These are phyloP conservation scores for Phaeosphaeriaceae sp. DNA, from an alignment of 2,329 filamentous ascomycete species.

Conservation along the genomic window DNA sequence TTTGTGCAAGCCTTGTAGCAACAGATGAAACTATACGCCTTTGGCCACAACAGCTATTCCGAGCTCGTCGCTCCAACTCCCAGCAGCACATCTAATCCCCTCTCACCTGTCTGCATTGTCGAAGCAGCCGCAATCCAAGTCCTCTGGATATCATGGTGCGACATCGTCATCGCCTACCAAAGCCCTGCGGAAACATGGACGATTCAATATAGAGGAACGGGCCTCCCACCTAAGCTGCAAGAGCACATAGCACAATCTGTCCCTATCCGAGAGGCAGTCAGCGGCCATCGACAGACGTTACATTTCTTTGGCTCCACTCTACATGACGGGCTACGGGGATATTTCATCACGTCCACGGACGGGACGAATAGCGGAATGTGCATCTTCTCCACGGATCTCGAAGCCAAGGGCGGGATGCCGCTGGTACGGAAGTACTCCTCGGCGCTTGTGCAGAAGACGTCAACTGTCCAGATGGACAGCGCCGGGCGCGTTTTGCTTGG, in stretches of 20 bases:
- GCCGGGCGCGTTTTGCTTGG: not conserved
- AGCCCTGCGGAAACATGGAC: not conserved
- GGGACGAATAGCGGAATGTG: slow-evolving; percentile 4
- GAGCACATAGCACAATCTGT: slow-evolving; percentile 1
- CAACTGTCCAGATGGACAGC: not conserved
- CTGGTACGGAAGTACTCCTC: not conserved
- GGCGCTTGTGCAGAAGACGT: not conserved
- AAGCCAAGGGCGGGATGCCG: slow-evolving; percentile 7
- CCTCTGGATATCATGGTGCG: slow-evolving; percentile 45
- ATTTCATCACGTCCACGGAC: slow-evolving; percentile 4
- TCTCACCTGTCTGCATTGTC: not conserved
- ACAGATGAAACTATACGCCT: not conserved
- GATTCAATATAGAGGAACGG: slow-evolving; percentile 27
- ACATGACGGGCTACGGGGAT: slow-evolving; percentile 29
- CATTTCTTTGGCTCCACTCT: slow-evolving; percentile 30
- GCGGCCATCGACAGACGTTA: not conserved
- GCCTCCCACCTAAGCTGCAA: slow-evolving; percentile 19
- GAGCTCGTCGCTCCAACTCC: not conserved
- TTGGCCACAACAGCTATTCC: not conserved
- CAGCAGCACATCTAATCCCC: not conserved
- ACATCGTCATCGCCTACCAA: slow-evolving; percentile 19
- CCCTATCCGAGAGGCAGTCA: slow-evolving; percentile 3
- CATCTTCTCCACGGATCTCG: slow-evolving; percentile 16
- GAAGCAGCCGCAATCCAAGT: slow-evolving; percentile 15
- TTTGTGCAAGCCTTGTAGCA: too few species aligned